Base-by-base conservation (phyloP, 106 monocot genomes). In the Agapanthus africanus region DNA sequence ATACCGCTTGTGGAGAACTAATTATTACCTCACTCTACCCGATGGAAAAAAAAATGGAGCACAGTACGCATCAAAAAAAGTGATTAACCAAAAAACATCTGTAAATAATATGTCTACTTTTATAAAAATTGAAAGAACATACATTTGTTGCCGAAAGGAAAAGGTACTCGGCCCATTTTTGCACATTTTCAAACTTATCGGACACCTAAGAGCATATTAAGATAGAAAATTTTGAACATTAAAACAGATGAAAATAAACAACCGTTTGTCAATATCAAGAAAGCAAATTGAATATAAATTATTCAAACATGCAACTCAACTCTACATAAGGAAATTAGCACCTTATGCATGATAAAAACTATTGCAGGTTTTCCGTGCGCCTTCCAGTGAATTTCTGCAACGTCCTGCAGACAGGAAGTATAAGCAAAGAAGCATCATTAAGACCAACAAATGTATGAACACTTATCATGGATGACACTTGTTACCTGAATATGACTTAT, bases 111-210 rank as follows among this genome's bases (percentile, higher is more conserved):
- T 19, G 1, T 61, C 18, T 2, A 61, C 35, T 61, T 11, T 57
- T 30, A 57, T 18, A 36, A 19, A 18, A 61, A 18, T 36, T 13
- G 14, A 18, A 38, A 11, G 28, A 74, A 74, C 79, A 82, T 80
- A 94, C 93, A 73, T 71, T 79, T 76, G 80, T 84, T 37, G 71
- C 78, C 8, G 77, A 78, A 35, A 78, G 70, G 59, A 90, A 15
- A 50, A 90, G 87, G 27, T 90, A 90, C 30, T 79, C 86, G 67
- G 73, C 71, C 83, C 80, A 84, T 74, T 84, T 87, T 23, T 90
- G 79, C 50, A 79, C 87, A 41, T 78, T 68, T 44, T 56, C 66
- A 37, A 81, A 82, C 65, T 79, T 73, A 22, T 87, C 82, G 39
- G 77, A 87, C 50, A 70, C 81, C 93, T 94, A 61, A 38, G 65